Conservation (phyloP, 148 eudicot genomes). For the Cornus florida region DNA sequence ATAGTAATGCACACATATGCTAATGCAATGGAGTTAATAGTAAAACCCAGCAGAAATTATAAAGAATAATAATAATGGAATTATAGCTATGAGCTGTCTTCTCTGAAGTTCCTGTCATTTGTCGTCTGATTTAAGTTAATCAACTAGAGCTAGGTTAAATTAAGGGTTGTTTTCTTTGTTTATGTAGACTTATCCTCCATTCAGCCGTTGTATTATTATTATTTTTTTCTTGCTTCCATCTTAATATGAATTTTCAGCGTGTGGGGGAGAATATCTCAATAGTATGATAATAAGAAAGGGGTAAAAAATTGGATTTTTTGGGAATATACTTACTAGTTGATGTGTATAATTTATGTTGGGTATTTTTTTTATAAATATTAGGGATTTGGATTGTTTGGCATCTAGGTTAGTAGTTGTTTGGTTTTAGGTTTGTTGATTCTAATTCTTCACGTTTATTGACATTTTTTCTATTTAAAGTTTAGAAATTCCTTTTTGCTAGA, state of each 20-base stretch:
- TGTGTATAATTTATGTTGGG: background rate
- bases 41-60: background rate
- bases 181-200: background rate
- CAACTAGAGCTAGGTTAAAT: background rate
- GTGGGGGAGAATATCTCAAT: background rate
- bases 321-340: background rate
- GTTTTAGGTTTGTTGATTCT: background rate
- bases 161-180: background rate
- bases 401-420: background rate
- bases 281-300: background rate
- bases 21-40: background rate
- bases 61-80: background rate
- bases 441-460: no score
- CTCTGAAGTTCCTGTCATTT: background rate
- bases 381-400: background rate
- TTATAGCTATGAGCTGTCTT: background rate
- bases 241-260: background rate
- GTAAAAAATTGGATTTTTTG: background rate
- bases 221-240: background rate
- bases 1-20: background rate
- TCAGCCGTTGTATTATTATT: background rate
- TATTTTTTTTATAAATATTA: no score
- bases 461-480: no score
- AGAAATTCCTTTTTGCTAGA: no score
- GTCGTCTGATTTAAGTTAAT: background rate